A percentile compares a stretch with the other conserved stretches of the same genome.
Conservation (phyloP, 768 basidiomycete species). For the Boletus bicolor region DNA sequence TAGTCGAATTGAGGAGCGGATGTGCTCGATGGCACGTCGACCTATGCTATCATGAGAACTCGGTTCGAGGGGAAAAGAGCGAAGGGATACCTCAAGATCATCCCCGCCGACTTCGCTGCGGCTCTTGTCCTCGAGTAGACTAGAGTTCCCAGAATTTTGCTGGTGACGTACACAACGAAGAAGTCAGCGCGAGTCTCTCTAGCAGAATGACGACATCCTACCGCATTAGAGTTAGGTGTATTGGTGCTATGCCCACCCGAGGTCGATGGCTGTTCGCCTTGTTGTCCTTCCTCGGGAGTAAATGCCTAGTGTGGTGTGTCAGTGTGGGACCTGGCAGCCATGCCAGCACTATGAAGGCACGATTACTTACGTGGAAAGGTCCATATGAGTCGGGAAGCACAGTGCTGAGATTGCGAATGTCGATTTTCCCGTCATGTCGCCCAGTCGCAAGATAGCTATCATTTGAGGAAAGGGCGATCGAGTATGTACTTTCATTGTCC, state of each 20-base stretch:
- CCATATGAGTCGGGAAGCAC: neutral
- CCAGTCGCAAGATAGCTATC: neutral
- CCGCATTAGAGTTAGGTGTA: too few relatives aligned
- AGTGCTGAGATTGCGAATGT: neutral
- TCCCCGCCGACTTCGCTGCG: neutral
- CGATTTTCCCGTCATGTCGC: neutral
- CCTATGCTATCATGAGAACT: neutral
- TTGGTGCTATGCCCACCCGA: too few relatives aligned
- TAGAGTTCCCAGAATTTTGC: neutral
- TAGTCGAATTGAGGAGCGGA: neutral
- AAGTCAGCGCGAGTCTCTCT: neutral
- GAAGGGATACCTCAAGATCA: neutral
- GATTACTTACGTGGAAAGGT: too few relatives aligned
- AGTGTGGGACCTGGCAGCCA: neutral
- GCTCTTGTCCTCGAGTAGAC: neutral
- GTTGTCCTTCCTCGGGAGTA: too few relatives aligned
- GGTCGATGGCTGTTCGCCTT: neutral
- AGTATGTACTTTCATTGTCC: rapidly evolving
- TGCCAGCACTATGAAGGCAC: neutral
- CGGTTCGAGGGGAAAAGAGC: neutral
- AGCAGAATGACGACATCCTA: too few relatives aligned
- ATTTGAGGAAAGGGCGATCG: neutral
- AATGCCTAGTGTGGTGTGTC: neutral
- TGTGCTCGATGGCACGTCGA: neutral
- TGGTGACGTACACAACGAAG: neutral